Evolutionary conservation across 2,329 filamentous ascomycete genomes (phyloP).

Genomic region (Sordariomycetes sp.): DNA sequence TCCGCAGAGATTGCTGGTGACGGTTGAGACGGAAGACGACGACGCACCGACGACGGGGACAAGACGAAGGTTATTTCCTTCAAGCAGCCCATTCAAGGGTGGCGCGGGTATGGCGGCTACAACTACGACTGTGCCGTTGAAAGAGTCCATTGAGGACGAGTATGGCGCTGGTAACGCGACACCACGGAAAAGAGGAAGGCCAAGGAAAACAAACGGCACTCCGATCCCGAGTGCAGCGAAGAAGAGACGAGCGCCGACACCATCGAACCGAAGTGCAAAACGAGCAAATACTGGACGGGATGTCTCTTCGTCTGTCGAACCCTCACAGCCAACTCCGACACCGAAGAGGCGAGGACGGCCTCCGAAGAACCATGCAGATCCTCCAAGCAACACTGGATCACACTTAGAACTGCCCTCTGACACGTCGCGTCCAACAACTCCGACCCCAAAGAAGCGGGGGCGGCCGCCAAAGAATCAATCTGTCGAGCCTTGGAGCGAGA

Average conservation of each 20-base stretch:
- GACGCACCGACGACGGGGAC: constrained; percentile 21
- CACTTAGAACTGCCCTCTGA: background rate
- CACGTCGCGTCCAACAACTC: background rate
- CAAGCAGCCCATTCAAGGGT: constrained; percentile 22
- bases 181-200: constrained; percentile 34
- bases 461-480: constrained; percentile 7
- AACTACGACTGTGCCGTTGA: constrained; percentile 43
- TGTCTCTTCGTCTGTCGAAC: too few relatives aligned
- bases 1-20: constrained; percentile 44
- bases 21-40: constrained; percentile 40
- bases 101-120: constrained; percentile 21
- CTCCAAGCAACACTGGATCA: constrained; percentile 13
- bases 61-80: constrained; percentile 33
- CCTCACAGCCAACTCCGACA: constrained; percentile 22
- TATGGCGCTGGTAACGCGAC: constrained; percentile 26
- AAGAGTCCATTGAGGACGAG: constrained; percentile 26
- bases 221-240: constrained; percentile 32
- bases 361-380: constrained; percentile 10
- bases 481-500: constrained; percentile 15
- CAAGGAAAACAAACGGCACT: constrained; percentile 41
- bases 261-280: constrained; percentile 25
- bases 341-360: constrained; percentile 6
- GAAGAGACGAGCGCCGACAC: constrained; percentile 37
- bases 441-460: constrained; percentile 6
- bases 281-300: constrained; percentile 18